A percentile compares a stretch with the other conserved stretches of the same genome.
Evolutionary conservation across 2,329 filamentous ascomycete genomes (phyloP).

Genomic region (Zopfia rhizophila): DNA sequence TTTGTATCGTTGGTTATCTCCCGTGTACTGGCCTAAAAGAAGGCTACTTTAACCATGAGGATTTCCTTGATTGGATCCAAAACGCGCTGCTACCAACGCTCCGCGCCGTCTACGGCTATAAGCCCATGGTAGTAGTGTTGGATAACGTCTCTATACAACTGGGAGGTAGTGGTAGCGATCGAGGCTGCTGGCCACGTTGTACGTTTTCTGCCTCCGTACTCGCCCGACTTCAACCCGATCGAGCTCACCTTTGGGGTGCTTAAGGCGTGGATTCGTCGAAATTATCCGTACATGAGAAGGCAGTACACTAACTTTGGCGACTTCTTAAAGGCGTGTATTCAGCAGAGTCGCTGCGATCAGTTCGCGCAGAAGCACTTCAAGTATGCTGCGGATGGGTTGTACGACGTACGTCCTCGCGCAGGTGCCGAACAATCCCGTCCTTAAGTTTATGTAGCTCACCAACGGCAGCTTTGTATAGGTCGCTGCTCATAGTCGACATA

Average conservation of each 20-base stretch:
- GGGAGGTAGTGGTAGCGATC: too few relatives aligned
- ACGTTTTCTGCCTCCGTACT: conserved; percentile 22
- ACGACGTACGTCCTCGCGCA: not conserved
- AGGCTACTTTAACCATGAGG: conserved; percentile 3
- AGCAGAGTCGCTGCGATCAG: too few relatives aligned
- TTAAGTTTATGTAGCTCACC: not conserved
- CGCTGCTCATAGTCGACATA: conserved; percentile 1
- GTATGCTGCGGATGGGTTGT: too few relatives aligned
- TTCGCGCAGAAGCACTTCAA: too few relatives aligned
- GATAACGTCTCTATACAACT: too few relatives aligned
- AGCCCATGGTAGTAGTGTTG: conserved; percentile 3
- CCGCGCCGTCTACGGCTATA: not conserved
- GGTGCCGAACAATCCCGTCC: conserved; percentile 6
- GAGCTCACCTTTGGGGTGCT: conserved; percentile 19
- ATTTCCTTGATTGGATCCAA: conserved; percentile 4
- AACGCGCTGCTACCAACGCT: conserved; percentile 4
- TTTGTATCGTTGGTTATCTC: too few relatives aligned
- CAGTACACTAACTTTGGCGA: too few relatives aligned
- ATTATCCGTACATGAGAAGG: too few relatives aligned
- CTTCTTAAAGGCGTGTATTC: too few relatives aligned
- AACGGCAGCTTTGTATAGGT: conserved; percentile 3
- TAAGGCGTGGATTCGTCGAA: conserved; percentile 23
- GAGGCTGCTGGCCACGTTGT: too few relatives aligned
- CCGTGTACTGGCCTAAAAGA: conserved; percentile 5
- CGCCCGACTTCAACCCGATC: conserved; percentile 24